phyloP scores from a whole-genome alignment of 164 flowering plant species.

The Nymphaea colorata region DNA sequence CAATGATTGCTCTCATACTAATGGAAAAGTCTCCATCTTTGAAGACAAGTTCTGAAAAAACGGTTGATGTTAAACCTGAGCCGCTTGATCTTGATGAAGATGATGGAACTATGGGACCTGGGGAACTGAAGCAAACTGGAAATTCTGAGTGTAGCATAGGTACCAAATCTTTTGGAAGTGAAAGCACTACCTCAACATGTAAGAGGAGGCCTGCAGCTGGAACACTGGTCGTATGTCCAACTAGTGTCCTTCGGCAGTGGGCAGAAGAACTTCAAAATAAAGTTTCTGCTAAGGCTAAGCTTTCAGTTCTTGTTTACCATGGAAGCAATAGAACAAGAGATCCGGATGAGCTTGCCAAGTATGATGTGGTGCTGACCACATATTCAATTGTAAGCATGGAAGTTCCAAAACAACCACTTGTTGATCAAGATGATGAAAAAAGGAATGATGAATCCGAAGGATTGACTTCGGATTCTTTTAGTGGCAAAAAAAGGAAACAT shows the following conservation, averaged over 20 bases:
- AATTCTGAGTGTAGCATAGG: slow-evolving; percentile 7
- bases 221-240: slow-evolving; percentile 88
- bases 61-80: slow-evolving; percentile 24
- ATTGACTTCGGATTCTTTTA: slow-evolving; percentile 16
- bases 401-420: slow-evolving; percentile 75
- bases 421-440: slow-evolving; percentile 54
- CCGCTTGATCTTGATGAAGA: slow-evolving; percentile 68
- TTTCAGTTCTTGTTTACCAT: slow-evolving; percentile 72
- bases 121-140: slow-evolving; percentile 13
- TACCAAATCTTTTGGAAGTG: slow-evolving; percentile 5
- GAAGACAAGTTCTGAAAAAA: slow-evolving; percentile 10
- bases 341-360: slow-evolving; percentile 68
- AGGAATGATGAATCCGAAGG: slow-evolving; percentile 17
- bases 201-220: slow-evolving; percentile 87
- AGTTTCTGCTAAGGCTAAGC: slow-evolving; percentile 61
- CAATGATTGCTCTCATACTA: slow-evolving; percentile 84
- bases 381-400: slow-evolving; percentile 93
- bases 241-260: slow-evolving; percentile 96
- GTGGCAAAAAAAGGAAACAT: slow-evolving; percentile 49
- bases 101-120: slow-evolving; percentile 22
- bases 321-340: slow-evolving; percentile 79
- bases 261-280: slow-evolving; percentile 71
- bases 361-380: slow-evolving; percentile 91
- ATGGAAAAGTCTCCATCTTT: slow-evolving; percentile 66
- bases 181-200: slow-evolving; percentile 12